A percentile compares a stretch with the other conserved stretches of the same genome.
Evolutionary conservation across 345 rosid genomes (phyloP).

Genomic region (Salix koriyanagi): DNA sequence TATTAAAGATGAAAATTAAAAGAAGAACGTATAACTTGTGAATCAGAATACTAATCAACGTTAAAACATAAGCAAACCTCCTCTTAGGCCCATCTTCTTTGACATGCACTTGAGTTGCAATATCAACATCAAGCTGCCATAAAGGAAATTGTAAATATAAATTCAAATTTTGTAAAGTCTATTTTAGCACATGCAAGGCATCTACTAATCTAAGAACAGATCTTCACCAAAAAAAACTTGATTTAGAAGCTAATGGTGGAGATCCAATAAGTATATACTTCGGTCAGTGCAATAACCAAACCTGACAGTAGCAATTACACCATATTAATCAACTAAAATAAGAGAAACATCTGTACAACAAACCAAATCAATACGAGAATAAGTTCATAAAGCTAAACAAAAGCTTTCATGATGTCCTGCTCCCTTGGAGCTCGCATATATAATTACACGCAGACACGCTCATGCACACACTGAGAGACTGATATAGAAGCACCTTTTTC

Average conservation of each 20-base stretch:
- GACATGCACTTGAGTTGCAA: slow-evolving; percentile 69
- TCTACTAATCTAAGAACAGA: not conserved
- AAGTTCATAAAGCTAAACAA: not conserved
- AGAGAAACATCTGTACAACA: not conserved
- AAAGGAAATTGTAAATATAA: slow-evolving; percentile 7
- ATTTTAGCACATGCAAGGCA: not conserved
- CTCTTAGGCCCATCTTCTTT: slow-evolving; percentile 81
- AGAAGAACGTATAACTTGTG: not conserved
- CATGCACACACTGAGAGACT: not conserved
- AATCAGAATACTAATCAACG: not conserved
- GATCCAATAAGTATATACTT: not conserved
- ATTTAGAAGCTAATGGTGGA: not conserved
- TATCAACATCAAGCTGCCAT: slow-evolving; percentile 83
- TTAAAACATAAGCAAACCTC: slow-evolving; percentile 45
- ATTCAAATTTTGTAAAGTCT: not conserved
- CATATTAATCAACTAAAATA: not conserved
- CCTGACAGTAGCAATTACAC: not conserved
- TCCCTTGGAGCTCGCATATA: slow-evolving; percentile 62
- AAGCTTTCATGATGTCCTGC: slow-evolving; percentile 28
- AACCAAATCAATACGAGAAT: not conserved
- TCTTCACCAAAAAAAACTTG: not conserved
- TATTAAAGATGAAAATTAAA: not conserved
- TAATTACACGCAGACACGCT: not conserved
- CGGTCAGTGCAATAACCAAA: not conserved
- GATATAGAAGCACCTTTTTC: slow-evolving; percentile 58